phyloP scores from a whole-genome alignment of 2,329 filamentous ascomycete genomes.

The Talaromyces sp. region DNA sequence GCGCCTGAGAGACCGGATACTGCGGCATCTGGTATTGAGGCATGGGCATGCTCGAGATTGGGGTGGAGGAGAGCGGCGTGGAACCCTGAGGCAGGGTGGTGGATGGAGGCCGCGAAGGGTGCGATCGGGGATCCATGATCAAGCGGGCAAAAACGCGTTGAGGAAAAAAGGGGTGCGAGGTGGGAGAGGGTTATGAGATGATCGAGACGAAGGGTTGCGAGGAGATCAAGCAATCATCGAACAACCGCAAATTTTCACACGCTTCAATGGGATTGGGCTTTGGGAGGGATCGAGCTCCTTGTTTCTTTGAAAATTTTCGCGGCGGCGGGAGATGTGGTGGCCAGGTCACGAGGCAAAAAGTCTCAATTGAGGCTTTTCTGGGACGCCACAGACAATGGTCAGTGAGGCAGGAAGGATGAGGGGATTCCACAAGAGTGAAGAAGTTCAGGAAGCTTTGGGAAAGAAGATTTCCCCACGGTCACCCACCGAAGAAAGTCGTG shows the following conservation, averaged over 20 bases:
- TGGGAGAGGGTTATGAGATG: slow-evolving; percentile 2
- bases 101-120: slow-evolving; percentile 48
- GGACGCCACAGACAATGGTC: slow-evolving; percentile 37
- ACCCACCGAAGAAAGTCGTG: slow-evolving; percentile 41
- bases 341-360: slow-evolving; percentile 20
- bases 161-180: slow-evolving; percentile 1
- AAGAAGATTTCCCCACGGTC: slow-evolving; percentile 42
- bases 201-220: slow-evolving; percentile 12
- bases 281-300: slow-evolving; percentile 1
- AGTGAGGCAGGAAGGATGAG: slow-evolving; percentile 18
- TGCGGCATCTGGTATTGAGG: slow-evolving; percentile 52
- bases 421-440: slow-evolving; percentile 21
- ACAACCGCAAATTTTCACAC: slow-evolving; percentile 14
- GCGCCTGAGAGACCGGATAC: slow-evolving; percentile 47
- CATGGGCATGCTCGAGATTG: slow-evolving; percentile 50
- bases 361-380: slow-evolving; percentile 17
- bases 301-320: slow-evolving; percentile 22
- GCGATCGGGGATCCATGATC: slow-evolving; percentile 47
- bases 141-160: slow-evolving; percentile 17
- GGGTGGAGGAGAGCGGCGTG: slow-evolving; percentile 48
- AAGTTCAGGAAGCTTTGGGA: slow-evolving; percentile 33
- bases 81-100: slow-evolving; percentile 49
- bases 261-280: no score
- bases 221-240: slow-evolving; percentile 38
- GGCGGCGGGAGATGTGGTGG: slow-evolving; percentile 18